These are phyloP conservation scores for Pseudogymnoascus sp. DNA, from an alignment of 2,329 filamentous ascomycete species.

Conservation along the genomic window DNA sequence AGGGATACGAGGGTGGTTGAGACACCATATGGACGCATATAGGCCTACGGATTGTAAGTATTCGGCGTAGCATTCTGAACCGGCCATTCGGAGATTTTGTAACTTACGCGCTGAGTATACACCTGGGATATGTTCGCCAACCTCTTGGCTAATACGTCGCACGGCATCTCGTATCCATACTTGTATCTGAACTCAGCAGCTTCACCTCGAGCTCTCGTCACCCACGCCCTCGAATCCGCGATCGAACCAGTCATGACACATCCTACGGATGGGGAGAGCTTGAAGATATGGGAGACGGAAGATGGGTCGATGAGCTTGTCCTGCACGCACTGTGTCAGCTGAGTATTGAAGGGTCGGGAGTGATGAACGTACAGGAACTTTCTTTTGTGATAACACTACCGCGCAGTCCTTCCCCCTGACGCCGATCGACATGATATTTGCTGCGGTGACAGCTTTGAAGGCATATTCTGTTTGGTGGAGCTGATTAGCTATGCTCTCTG, in stretches of 20 bases:
- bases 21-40: slow-evolving; percentile 96
- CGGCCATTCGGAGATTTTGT: slow-evolving; percentile 10
- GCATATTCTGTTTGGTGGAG: slow-evolving; percentile 73
- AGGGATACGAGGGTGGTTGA: slow-evolving; percentile 92
- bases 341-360: slow-evolving; percentile 12
- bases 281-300: slow-evolving; percentile 96
- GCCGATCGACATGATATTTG: slow-evolving; percentile 97
- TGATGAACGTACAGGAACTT: slow-evolving; percentile 74
- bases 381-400: slow-evolving; percentile 97
- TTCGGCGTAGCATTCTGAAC: slow-evolving; percentile 15
- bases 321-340: slow-evolving; percentile 40
- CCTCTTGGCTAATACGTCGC: slow-evolving; percentile 91
- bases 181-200: slow-evolving; percentile 98
- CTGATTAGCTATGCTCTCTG: slow-evolving; percentile 13
- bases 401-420: slow-evolving; percentile 95
- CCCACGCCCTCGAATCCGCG: slow-evolving; percentile 88
- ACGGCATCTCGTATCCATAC: slow-evolving; percentile 98
- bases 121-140: slow-evolving; percentile 99
- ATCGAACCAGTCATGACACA: slow-evolving; percentile 99
- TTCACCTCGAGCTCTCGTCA: slow-evolving; percentile 87
- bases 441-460: slow-evolving; percentile 99
- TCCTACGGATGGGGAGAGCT: slow-evolving; percentile 89
- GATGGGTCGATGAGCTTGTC: slow-evolving; percentile 98
- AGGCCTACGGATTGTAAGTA: slow-evolving; percentile 53
- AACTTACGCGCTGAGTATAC: slow-evolving; percentile 85